phyloP scores from a whole-genome alignment of 2,329 filamentous ascomycete genomes.

The Paraconiothyrium brasiliense region DNA sequence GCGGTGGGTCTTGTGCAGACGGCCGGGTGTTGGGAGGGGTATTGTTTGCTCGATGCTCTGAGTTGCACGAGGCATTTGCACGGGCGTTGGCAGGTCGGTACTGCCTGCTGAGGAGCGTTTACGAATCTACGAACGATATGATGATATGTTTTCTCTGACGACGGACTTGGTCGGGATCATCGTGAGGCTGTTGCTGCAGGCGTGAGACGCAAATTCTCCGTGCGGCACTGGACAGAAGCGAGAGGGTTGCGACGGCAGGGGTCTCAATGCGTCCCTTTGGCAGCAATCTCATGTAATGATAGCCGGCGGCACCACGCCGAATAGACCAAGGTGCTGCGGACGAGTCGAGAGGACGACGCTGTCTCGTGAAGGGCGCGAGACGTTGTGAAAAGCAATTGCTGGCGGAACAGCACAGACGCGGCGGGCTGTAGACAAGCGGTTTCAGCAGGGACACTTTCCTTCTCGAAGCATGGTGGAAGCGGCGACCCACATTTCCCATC shows the following conservation, averaged over 20 bases:
- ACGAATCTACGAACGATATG: slow-evolving; percentile 8
- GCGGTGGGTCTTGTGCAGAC: slow-evolving; percentile 1
- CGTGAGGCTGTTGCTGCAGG: background rate
- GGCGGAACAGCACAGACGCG: slow-evolving; percentile 1
- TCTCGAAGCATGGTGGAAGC: slow-evolving; percentile 22
- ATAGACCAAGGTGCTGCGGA: background rate
- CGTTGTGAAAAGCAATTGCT: background rate
- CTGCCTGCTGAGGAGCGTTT: background rate
- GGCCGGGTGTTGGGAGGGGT: slow-evolving; percentile 4
- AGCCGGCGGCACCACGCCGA: background rate
- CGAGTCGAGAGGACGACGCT: background rate
- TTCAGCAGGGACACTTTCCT: slow-evolving; percentile 18
- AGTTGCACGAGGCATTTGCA: background rate
- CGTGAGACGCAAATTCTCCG: slow-evolving; percentile 14
- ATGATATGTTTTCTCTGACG: background rate
- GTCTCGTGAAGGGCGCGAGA: background rate
- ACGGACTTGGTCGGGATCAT: background rate
- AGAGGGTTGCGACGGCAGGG: slow-evolving; percentile 8
- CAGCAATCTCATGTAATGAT: background rate
- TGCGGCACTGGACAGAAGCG: slow-evolving; percentile 7
- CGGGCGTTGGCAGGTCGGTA: slow-evolving; percentile 1
- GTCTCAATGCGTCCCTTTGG: slow-evolving; percentile 3
- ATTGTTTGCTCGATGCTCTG: slow-evolving; percentile 14
- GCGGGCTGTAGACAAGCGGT: slow-evolving; percentile 3
- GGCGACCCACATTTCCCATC: slow-evolving; percentile 12